Evolutionary conservation across 2,329 filamentous ascomycete genomes (phyloP), one percentile per base, ranked within the genome.

Genomic region (Simplicillium sp.): DNA sequence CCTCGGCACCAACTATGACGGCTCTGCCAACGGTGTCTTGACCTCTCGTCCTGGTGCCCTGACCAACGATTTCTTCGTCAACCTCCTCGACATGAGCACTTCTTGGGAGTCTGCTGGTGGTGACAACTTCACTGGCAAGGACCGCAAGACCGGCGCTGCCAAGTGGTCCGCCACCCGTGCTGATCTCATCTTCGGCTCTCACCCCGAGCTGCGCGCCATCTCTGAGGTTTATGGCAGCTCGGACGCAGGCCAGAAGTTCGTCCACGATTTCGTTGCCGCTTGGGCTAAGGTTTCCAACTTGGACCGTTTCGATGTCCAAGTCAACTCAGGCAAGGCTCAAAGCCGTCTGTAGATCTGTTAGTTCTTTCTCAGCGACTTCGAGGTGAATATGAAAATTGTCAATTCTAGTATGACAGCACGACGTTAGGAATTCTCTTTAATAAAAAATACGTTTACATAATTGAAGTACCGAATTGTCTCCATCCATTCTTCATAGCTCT

Each of bases 1-100:
- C 1, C 66, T 89, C 39, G 75, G 77, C 55, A 67, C 75, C 57
- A 89, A 88, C 69, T 85, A 70, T 47, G 82, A 88, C 50, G 79
- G 80, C 29, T 86, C 82, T 1, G 56, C 66, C 18, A 61, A 75
- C 43, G 84, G 84, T 43, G 71, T 88, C 44, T 70, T 88, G 53
- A 89, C 84, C 42, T 68, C 71, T 49, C 68, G 67, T 6, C 80
- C 82, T 1, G 84, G 84, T 33, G 62, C 75, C 50, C 69, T 89
- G 51, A 84, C 78, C 54, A 87, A 85, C 61, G 84, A 89, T 65
- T 89, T 86, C 71, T 89, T 89, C 54, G 73, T 85, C 60, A 87
- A 88, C 65, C 68, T 89, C 2, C 73, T 89, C 17, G 82, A 87
- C 54, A 74, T 71, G 52, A 65, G 62, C 59, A 84, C 73, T 7